Evolutionary conservation across 164 flowering plant genomes (phyloP), one percentile per base, ranked within the genome.

Genomic region (Vitis amurensis): DNA sequence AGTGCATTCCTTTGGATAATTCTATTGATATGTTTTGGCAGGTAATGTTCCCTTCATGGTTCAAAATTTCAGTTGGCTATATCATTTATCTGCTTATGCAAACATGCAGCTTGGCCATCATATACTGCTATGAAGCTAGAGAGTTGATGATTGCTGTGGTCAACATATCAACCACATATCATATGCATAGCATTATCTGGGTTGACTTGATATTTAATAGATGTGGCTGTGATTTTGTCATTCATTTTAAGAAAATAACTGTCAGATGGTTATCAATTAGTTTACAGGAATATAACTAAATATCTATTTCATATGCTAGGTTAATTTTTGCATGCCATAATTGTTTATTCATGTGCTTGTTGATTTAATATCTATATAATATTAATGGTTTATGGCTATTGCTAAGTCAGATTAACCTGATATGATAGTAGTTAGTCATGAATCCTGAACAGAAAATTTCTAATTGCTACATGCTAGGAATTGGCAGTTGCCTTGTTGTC

Each of bases 11-110:
- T 85, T 19, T 93, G 97, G 98, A 81, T 89, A 62, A 49, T 86
- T 63, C 74, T 89, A 9, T 64, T 91, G 12, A 82, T 90, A 70
- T 87, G 89, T 72, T 76, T 84, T 65, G 98, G 98, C 76, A 86
- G 97, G 98, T 91, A 85, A 56, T 49, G 7, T 53, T 16, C 50
- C 15, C n/a, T n/a, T 60, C 12, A 16, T 55, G 44, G 12, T 66
- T 37, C 23, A 5, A 15, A 50, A 50, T 11, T 55, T 31, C 14
- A 17, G 51, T n/a, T 16, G 2, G 7, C 55, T 55, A 27, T 16
- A 0, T 30, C 30, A 31, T 44, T 31, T 69, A 58, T 57, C 7
- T 56, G 27, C 48, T 51, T 3, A 49, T 67, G 59, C 48, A 61
- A 12, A 63, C 23, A 58, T 15, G 49, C 16, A 30, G 16, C 16